Evolutionary conservation across 495 filamentous ascomycete genomes (phyloP).

Genomic region (Neurospora sp.): DNA sequence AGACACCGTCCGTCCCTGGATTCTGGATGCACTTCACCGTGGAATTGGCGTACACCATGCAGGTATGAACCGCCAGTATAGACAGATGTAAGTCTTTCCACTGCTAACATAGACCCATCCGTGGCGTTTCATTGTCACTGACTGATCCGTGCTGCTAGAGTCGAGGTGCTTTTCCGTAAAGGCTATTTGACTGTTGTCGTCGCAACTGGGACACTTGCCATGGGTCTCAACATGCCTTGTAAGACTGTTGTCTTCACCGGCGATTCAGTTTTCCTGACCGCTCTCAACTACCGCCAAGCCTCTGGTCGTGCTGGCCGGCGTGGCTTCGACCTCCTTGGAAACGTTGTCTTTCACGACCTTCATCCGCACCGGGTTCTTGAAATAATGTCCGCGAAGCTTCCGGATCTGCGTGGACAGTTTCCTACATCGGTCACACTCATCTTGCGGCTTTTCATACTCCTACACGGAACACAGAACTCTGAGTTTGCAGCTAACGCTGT

Average conservation of each 20-base stretch:
- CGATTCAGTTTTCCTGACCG: slow-evolving; percentile 60
- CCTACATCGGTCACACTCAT: slow-evolving; percentile 65
- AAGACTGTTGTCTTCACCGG: slow-evolving; percentile 70
- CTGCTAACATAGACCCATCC: background rate
- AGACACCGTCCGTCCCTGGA: slow-evolving; percentile 32
- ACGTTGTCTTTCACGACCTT: slow-evolving; percentile 65
- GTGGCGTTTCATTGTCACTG: background rate
- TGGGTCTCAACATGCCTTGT: slow-evolving; percentile 82
- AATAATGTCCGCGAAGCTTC: slow-evolving; percentile 59
- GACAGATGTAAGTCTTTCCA: slow-evolving; percentile 35
- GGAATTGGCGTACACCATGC: slow-evolving; percentile 71
- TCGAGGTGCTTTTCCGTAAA: slow-evolving; percentile 65
- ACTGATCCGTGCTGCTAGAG: slow-evolving; percentile 27
- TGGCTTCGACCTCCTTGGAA: slow-evolving; percentile 71
- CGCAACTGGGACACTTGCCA: slow-evolving; percentile 63
- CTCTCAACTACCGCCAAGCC: slow-evolving; percentile 66
- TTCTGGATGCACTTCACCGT: slow-evolving; percentile 47
- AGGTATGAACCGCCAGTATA: slow-evolving; percentile 67
- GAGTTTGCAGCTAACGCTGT: slow-evolving; percentile 50
- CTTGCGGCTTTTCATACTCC: slow-evolving; percentile 53
- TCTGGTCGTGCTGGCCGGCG: slow-evolving; percentile 69
- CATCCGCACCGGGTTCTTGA: slow-evolving; percentile 43
- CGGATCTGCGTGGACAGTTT: slow-evolving; percentile 67
- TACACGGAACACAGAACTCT: slow-evolving; percentile 53
- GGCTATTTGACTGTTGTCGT: slow-evolving; percentile 64